Conservation (phyloP, 2,329 filamentous ascomycete species). For the Fusarium sp. region DNA sequence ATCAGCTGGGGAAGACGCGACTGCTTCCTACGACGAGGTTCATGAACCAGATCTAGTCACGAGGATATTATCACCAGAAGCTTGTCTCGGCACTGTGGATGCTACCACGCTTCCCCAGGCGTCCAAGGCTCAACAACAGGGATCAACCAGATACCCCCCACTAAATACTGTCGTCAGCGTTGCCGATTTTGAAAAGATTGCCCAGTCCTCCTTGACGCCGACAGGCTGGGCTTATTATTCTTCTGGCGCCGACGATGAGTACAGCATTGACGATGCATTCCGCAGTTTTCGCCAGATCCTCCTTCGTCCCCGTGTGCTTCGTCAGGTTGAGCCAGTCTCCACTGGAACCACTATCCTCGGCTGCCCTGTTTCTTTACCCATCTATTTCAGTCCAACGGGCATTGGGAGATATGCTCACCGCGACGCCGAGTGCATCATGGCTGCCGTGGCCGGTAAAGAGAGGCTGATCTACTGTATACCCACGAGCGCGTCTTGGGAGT, state of each 20-base stretch:
- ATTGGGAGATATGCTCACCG: constrained; percentile 6
- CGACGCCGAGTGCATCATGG: not conserved
- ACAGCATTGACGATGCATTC: not conserved
- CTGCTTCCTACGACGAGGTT: not conserved
- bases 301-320: constrained; percentile 4
- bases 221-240: constrained; percentile 9
- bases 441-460: not conserved
- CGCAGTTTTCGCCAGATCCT: constrained; percentile 2
- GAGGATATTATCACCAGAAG: not conserved
- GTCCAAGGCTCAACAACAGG: not conserved
- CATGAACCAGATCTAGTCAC: not conserved
- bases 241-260: constrained; percentile 7
- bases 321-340: constrained; percentile 2
- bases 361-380: not conserved
- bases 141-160: not conserved
- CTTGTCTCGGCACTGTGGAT: not conserved
- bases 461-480: constrained; percentile 3
- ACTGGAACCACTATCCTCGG: constrained; percentile 5
- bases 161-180: constrained; percentile 5
- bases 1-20: not conserved
- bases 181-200: constrained; percentile 5
- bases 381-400: constrained; percentile 3
- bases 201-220: not conserved
- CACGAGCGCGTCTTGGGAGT: constrained; percentile 7
- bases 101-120: not conserved